Conservation (phyloP, 2,329 filamentous ascomycete species). For the Claviceps sp. region DNA sequence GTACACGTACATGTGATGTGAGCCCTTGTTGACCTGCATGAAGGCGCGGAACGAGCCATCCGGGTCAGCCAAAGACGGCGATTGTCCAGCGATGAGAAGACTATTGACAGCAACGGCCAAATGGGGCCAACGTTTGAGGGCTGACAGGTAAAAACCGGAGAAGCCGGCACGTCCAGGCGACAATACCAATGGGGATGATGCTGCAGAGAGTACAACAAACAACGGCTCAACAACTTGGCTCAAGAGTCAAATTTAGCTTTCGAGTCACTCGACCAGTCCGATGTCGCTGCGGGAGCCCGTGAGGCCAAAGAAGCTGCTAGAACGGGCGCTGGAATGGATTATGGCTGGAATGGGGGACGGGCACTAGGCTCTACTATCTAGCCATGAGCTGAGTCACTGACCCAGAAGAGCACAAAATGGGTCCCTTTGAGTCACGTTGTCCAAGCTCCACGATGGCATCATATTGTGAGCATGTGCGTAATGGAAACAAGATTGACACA, state of each 20-base stretch:
- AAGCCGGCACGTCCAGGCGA: neutral
- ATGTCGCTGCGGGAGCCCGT: neutral
- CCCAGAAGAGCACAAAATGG: neutral
- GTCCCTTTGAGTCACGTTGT: constrained; percentile 5
- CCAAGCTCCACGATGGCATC: constrained; percentile 5
- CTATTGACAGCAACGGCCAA: too few species aligned
- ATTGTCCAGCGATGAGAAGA: too few species aligned
- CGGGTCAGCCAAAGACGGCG: too few species aligned
- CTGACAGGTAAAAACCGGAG: too few species aligned
- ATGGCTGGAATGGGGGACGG: neutral
- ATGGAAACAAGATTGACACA: neutral
- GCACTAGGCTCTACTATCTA: too few species aligned
- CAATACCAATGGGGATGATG: neutral
- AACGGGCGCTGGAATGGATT: neutral
- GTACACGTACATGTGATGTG: too few species aligned
- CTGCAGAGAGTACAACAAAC: neutral
- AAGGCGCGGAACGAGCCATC: too few species aligned
- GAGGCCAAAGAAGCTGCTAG: neutral
- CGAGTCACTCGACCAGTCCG: neutral
- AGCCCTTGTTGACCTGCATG: too few species aligned
- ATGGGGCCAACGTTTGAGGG: too few species aligned
- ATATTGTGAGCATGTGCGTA: constrained; percentile 3
- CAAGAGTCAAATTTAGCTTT: neutral
- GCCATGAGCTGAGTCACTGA: neutral
- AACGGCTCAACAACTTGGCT: neutral